phyloP scores from a whole-genome alignment of 352 stramenopile species.

The Thalassiosira sp. region DNA sequence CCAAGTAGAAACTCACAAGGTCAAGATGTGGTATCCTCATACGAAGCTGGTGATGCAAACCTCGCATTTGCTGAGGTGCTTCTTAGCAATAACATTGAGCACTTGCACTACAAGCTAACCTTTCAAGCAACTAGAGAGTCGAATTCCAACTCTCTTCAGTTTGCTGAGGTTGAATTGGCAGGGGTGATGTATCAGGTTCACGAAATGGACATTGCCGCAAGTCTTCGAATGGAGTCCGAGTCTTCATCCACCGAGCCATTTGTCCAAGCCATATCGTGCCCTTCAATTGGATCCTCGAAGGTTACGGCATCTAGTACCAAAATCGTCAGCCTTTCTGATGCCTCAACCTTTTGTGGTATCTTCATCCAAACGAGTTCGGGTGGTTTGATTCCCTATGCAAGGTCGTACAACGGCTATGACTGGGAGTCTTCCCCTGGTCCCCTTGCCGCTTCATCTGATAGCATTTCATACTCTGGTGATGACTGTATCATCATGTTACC shows the following conservation, averaged over 20 bases:
- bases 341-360: no score
- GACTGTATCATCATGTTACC: constrained; percentile 1
- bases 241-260: no score
- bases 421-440: constrained; percentile 63
- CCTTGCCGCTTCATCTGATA: constrained; percentile 17
- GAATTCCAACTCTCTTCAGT: constrained; percentile 14
- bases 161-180: constrained; percentile 12
- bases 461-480: constrained; percentile 17
- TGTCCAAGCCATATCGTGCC: no score
- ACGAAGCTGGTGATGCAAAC: constrained; percentile 1
- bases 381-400: no score
- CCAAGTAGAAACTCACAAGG: not conserved
- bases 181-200: no score
- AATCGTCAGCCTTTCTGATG: no score
- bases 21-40: not conserved
- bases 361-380: no score
- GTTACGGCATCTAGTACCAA: no score
- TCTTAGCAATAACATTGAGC: constrained; percentile 7
- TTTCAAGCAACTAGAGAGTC: constrained; percentile 11
- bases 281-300: no score
- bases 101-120: constrained; percentile 24
- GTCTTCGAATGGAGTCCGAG: no score
- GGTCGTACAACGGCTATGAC: no score
- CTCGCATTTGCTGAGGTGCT: constrained; percentile 14
- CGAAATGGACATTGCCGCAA: no score